A percentile compares a stretch with the other conserved stretches of the same genome.
phyloP scores from a whole-genome alignment of 352 stramenopile species.

The Phytopythium montanum region DNA sequence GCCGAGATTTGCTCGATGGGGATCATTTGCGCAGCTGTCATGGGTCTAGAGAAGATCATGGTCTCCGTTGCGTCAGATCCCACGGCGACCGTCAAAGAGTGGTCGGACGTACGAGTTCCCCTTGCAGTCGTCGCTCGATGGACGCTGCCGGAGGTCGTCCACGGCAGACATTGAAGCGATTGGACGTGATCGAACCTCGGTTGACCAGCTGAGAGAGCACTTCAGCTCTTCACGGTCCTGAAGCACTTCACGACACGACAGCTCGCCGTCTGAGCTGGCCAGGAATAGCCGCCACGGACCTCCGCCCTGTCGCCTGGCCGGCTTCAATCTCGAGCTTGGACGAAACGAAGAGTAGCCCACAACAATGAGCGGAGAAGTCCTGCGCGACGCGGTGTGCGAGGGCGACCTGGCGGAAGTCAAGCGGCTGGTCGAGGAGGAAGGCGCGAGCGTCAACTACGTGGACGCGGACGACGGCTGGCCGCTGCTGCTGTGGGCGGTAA shows the following conservation, averaged over 20 bases:
- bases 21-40: not conserved
- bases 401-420: conserved; percentile 16
- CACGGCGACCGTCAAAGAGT: no score
- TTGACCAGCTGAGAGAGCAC: not conserved
- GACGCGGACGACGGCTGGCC: conserved; percentile 37
- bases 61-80: not conserved
- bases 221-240: not conserved
- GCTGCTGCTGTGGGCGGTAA: conserved; percentile 40
- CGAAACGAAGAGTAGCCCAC: not conserved
- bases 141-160: not conserved
- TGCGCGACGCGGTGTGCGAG: conserved; percentile 42
- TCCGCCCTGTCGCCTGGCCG: no score
- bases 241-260: not conserved
- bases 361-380: conserved; percentile 26
- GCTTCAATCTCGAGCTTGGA: not conserved
- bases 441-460: conserved; percentile 33
- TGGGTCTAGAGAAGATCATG: not conserved
- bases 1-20: conserved; percentile 4
- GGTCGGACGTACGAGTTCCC: not conserved
- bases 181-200: not conserved
- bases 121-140: not conserved
- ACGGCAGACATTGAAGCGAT: not conserved
- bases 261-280: not conserved
- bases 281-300: not conserved
- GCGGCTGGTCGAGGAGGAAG: conserved; percentile 18